Conservation (phyloP, 768 basidiomycete species). For the Lactarius psammicola region DNA sequence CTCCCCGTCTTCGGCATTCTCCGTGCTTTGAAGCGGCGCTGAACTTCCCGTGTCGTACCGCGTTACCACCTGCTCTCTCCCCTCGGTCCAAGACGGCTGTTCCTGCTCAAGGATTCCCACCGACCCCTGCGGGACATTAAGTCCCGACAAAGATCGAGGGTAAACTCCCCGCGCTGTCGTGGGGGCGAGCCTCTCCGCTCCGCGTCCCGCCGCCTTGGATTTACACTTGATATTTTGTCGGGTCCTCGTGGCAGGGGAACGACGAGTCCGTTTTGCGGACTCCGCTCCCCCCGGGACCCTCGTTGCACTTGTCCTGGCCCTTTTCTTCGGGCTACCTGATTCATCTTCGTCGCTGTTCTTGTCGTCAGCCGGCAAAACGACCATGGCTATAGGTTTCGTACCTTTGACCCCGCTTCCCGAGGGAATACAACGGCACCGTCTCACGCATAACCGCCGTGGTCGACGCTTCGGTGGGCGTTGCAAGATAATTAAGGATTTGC, state of each 20-base stretch:
- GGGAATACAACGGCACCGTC: neutral
- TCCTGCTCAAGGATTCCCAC: too few species aligned
- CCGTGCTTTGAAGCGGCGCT: neutral
- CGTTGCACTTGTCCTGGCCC: neutral
- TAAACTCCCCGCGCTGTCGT: neutral
- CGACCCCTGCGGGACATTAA: neutral
- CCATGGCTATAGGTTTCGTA: neutral
- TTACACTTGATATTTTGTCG: neutral
- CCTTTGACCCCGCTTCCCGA: neutral
- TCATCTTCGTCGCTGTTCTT: neutral
- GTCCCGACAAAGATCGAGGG: neutral
- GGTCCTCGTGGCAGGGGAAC: neutral
- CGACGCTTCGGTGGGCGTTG: neutral
- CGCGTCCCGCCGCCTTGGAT: neutral
- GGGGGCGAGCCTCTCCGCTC: neutral
- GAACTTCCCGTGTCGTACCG: neutral
- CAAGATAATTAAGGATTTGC: accelerated
- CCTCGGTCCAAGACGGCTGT: too few species aligned
- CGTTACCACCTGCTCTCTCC: neutral
- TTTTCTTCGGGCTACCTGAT: neutral
- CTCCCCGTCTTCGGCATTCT: neutral
- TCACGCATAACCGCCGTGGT: neutral
- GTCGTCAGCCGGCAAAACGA: neutral
- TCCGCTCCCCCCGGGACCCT: neutral
- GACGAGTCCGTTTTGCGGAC: neutral